Evolutionary conservation across 192 early-diverging fungal genomes (phyloP).

Genomic region (Mortierella hygrophila): DNA sequence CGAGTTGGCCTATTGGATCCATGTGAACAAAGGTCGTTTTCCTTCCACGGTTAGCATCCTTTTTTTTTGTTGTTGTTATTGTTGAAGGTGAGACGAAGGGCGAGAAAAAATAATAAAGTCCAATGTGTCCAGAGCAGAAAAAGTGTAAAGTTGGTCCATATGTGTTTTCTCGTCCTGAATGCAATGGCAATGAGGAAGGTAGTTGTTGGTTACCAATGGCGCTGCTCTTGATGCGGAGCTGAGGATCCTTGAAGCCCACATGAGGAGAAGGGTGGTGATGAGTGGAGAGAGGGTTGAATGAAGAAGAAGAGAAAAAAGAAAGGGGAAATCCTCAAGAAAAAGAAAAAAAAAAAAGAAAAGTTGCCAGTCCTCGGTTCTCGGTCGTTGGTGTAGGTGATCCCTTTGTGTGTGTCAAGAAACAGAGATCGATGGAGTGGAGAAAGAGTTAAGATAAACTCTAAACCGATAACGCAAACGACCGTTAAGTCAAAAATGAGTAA

Average conservation of each 20-base stretch:
- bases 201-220: constrained; percentile 26
- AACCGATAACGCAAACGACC: not conserved
- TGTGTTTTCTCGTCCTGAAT: not conserved
- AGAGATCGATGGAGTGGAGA: not conserved
- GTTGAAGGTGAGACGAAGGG: not conserved
- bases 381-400: not conserved
- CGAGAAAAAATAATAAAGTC: not conserved
- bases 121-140: not conserved
- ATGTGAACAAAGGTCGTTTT: not conserved
- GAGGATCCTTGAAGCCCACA: constrained; percentile 48
- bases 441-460: not conserved
- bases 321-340: not conserved
- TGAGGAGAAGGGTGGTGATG: constrained; percentile 8
- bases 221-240: constrained; percentile 21
- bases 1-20: constrained; percentile 8
- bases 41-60: constrained; percentile 25
- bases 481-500: constrained; percentile 24
- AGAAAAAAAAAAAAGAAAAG: not conserved
- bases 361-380: not conserved
- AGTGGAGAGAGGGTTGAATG: not conserved
- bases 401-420: not conserved
- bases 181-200: not conserved
- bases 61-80: not conserved
- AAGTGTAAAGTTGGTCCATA: not conserved
- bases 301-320: constrained; percentile 2